Conservation (phyloP, 2,329 filamentous ascomycete species). For the Purpureocillium takamizusanense region DNA sequence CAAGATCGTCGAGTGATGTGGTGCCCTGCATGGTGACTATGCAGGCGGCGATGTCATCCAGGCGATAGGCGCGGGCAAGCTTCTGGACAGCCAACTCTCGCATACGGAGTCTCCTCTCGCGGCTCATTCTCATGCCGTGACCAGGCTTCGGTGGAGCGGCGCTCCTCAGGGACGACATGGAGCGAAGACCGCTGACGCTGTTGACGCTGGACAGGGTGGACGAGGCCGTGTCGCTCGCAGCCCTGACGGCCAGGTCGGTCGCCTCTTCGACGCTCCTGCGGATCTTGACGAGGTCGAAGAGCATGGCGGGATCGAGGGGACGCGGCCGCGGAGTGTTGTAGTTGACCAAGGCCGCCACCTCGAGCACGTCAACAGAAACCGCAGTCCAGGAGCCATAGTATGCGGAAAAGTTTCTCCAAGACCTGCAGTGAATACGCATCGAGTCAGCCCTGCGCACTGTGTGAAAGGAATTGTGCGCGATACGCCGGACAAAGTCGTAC, state of each 20-base stretch:
- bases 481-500: constrained; percentile 32
- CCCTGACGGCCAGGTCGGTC: constrained; percentile 66
- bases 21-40: constrained; percentile 78
- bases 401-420: constrained; percentile 78
- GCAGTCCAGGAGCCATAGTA: constrained; percentile 81
- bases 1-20: constrained; percentile 69
- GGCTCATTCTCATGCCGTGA: constrained; percentile 58
- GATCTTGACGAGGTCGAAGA: constrained; percentile 80
- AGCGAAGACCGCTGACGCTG: constrained; percentile 21
- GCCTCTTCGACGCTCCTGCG: constrained; percentile 72
- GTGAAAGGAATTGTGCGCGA: too few relatives aligned
- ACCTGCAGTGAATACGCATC: constrained; percentile 35
- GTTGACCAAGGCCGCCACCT: constrained; percentile 70
- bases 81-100: constrained; percentile 72
- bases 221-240: constrained; percentile 63
- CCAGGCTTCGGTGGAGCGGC: constrained; percentile 39
- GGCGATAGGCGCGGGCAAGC: constrained; percentile 65
- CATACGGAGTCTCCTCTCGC: constrained; percentile 70
- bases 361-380: constrained; percentile 68
- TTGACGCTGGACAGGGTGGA: constrained; percentile 50
- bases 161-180: constrained; percentile 11
- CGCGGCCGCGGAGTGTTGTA: constrained; percentile 68
- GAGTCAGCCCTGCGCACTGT: too few relatives aligned
- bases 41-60: constrained; percentile 77
- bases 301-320: constrained; percentile 69